A percentile compares a stretch with the other conserved stretches of the same genome.
phyloP scores from a whole-genome alignment of 805 yeast genomes.

The Schwanniomyces yamadae region DNA sequence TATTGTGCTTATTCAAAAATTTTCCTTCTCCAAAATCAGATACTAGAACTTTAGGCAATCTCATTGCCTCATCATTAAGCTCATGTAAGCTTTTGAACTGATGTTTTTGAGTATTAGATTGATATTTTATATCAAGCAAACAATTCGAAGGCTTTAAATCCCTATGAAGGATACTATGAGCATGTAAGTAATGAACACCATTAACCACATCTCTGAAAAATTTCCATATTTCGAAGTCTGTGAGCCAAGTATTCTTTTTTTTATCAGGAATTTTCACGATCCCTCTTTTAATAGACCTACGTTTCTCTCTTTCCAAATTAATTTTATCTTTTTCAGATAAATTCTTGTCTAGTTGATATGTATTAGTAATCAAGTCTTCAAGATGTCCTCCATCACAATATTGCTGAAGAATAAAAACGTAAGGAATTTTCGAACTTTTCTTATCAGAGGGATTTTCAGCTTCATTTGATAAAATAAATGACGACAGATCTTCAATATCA shows the following conservation, averaged over 20 bases:
- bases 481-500: conserved; percentile 47
- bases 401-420: conserved; percentile 80
- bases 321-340: conserved; percentile 28
- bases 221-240: conserved; percentile 61
- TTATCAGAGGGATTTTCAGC: conserved; percentile 7
- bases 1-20: conserved; percentile 53
- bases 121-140: conserved; percentile 47
- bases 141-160: conserved; percentile 91
- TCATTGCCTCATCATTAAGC: conserved; percentile 16
- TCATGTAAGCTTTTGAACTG: conserved; percentile 3
- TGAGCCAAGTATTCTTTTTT: conserved; percentile 34
- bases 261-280: conserved; percentile 14
- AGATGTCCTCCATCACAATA: conserved; percentile 87
- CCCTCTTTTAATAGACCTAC: conserved; percentile 11
- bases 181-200: conserved; percentile 74
- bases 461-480: conserved; percentile 20
- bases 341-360: conserved; percentile 21
- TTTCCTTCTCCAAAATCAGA: conserved; percentile 92
- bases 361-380: conserved; percentile 53
- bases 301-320: conserved; percentile 23
- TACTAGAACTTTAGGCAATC: conserved; percentile 69
- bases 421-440: conserved; percentile 44
- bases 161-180: conserved; percentile 76
- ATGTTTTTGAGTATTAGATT: conserved; percentile 1
- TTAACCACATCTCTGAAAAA: conserved; percentile 65